A percentile compares a stretch with the other conserved stretches of the same genome.
Conservation (phyloP, 2,329 filamentous ascomycete genomes). For the Raffaelea albimanens region DNA sequence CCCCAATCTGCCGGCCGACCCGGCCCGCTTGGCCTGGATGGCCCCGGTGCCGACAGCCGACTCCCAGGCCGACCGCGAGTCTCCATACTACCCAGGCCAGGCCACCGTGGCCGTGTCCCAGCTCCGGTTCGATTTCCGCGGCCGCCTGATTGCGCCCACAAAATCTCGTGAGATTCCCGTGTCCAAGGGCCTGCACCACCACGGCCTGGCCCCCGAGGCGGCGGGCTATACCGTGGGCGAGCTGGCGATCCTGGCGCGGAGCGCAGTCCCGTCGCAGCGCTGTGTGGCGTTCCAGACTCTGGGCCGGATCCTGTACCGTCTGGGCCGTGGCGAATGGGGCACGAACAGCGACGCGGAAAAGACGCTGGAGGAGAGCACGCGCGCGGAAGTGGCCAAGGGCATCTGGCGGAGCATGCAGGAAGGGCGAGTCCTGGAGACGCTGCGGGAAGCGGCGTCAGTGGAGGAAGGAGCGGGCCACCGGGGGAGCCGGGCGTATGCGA, state of each 20-base stretch:
- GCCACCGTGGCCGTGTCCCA: slow-evolving; percentile 62
- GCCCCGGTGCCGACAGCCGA: slow-evolving; percentile 57
- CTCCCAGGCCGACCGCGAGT: slow-evolving; percentile 56
- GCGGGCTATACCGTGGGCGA: slow-evolving; percentile 91
- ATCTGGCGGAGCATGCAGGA: slow-evolving; percentile 76
- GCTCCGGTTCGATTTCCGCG: slow-evolving; percentile 83
- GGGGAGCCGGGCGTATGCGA: slow-evolving; percentile 74
- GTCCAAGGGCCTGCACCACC: slow-evolving; percentile 80
- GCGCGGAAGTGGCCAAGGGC: slow-evolving; percentile 51
- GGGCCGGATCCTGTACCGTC: slow-evolving; percentile 71
- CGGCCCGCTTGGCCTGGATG: slow-evolving; percentile 85
- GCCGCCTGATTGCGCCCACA: slow-evolving; percentile 68
- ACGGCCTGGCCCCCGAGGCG: slow-evolving; percentile 83
- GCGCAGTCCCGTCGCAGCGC: slow-evolving; percentile 73
- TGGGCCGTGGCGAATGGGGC: slow-evolving; percentile 66
- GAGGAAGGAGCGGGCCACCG: slow-evolving; percentile 60
- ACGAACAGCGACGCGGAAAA: slow-evolving; percentile 38
- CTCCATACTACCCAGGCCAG: slow-evolving; percentile 73
- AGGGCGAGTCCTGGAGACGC: slow-evolving; percentile 64
- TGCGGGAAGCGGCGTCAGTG: slow-evolving; percentile 64
- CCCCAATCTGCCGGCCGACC: slow-evolving; percentile 75
- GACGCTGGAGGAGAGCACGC: slow-evolving; percentile 19
- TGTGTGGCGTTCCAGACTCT: slow-evolving; percentile 89
- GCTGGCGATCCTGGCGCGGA: slow-evolving; percentile 69
- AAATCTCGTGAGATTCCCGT: slow-evolving; percentile 65